Conservation (phyloP, 2,329 filamentous ascomycete species). For the Orbilia ellipsospora region DNA sequence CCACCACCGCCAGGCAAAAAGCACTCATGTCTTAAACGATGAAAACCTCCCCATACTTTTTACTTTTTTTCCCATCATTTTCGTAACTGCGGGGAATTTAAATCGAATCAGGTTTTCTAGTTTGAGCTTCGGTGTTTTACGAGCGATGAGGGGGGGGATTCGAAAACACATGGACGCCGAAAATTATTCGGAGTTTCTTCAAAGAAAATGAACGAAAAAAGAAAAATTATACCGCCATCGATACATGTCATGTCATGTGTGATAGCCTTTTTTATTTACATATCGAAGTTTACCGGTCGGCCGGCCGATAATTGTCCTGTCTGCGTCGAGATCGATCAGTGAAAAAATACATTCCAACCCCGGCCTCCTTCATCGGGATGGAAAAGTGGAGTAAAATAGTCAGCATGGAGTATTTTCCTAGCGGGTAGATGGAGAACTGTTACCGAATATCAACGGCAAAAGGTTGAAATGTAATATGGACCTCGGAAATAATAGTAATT, state of each 20-base stretch:
- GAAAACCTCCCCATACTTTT: conserved; percentile 27
- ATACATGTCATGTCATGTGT: background rate
- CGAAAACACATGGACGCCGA: conserved; percentile 11
- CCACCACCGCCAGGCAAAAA: conserved; percentile 35
- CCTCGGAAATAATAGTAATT: too few relatives aligned
- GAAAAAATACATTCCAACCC: conserved; percentile 21
- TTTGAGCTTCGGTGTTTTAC: conserved; percentile 3
- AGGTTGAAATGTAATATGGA: background rate
- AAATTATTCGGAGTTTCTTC: conserved; percentile 37
- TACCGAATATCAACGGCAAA: conserved; percentile 26
- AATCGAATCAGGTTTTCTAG: conserved; percentile 11
- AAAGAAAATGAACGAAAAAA: conserved; percentile 5
- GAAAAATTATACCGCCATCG: conserved; percentile 5
- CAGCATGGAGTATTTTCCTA: background rate
- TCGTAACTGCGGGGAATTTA: conserved; percentile 43
- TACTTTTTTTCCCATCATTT: background rate
- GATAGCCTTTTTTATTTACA: too few relatives aligned
- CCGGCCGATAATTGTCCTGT: conserved; percentile 46
- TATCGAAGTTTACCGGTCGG: conserved; percentile 26
- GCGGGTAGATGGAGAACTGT: conserved; percentile 48
- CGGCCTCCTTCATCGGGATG: conserved; percentile 37
- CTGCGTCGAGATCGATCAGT: background rate
- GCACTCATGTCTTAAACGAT: conserved; percentile 38
- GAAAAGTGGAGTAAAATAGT: conserved; percentile 40
- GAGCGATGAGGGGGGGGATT: conserved; percentile 6